Evolutionary conservation across 352 stramenopile species (phyloP).

Genomic region (Phytophthora boehmeriae): DNA sequence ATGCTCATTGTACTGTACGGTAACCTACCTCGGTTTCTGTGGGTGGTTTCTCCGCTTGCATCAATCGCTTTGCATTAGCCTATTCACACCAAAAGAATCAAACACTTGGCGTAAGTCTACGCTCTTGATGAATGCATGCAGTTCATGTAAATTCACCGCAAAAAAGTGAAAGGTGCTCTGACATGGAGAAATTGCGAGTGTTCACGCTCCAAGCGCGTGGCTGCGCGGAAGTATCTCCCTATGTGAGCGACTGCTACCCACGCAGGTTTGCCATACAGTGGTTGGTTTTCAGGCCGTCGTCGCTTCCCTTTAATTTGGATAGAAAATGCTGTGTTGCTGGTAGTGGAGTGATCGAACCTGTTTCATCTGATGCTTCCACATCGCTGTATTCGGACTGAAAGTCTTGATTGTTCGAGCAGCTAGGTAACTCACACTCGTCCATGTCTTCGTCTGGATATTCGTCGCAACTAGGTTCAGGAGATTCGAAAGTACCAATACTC

Average conservation of each 20-base stretch:
- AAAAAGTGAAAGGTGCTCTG: conserved; percentile 8
- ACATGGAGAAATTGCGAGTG: conserved; percentile 67
- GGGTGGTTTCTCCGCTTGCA: conserved; percentile 36
- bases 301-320: conserved; percentile 61
- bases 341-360: conserved; percentile 33
- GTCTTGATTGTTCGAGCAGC: neutral
- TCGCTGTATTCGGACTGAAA: conserved; percentile 1
- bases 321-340: conserved; percentile 65
- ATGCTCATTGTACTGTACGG: neutral
- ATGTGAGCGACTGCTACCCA: conserved; percentile 66
- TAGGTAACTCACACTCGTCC: conserved; percentile 16
- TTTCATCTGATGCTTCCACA: conserved; percentile 3
- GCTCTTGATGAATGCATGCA: neutral
- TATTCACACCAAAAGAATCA: conserved; percentile 16
- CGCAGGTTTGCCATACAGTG: conserved; percentile 52
- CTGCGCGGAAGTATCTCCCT: conserved; percentile 60
- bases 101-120: neutral
- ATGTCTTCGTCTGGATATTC: conserved; percentile 3
- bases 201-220: conserved; percentile 54
- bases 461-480: neutral
- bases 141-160: neutral
- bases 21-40: conserved; percentile 37
- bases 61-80: conserved; percentile 51
- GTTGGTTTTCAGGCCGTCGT: conserved; percentile 42
- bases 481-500: neutral